phyloP scores from a whole-genome alignment of 805 yeast species.

The Candida odintsovae region DNA sequence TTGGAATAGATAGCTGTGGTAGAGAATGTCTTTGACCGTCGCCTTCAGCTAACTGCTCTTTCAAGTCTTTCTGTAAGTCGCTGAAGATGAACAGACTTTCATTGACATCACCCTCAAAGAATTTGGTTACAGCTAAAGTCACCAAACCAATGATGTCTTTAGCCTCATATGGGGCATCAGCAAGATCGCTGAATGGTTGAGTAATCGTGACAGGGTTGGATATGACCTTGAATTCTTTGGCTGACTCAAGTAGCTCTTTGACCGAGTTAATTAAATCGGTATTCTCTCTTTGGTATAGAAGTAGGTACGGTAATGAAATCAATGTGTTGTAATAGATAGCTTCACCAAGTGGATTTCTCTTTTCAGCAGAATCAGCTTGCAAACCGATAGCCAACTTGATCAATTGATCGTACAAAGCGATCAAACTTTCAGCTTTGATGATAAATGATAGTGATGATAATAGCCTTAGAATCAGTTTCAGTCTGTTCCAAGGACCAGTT shows the following conservation, averaged over 20 bases:
- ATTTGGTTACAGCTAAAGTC: slow-evolving; percentile 37
- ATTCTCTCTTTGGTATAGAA: slow-evolving; percentile 35
- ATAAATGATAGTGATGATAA: slow-evolving; percentile 62
- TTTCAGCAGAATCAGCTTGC: slow-evolving; percentile 32
- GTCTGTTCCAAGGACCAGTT: slow-evolving; percentile 59
- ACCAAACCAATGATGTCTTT: slow-evolving; percentile 43
- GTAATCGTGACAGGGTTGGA: slow-evolving; percentile 19
- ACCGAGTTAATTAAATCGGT: slow-evolving; percentile 33
- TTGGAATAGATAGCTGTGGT: slow-evolving; percentile 29
- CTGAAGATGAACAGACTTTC: slow-evolving; percentile 26
- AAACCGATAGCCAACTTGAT: slow-evolving; percentile 51
- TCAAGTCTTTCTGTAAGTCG: slow-evolving; percentile 25
- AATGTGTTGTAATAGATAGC: slow-evolving; percentile 58
- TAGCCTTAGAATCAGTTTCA: slow-evolving; percentile 68
- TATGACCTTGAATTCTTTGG: slow-evolving; percentile 33
- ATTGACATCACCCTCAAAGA: slow-evolving; percentile 20
- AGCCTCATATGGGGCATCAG: slow-evolving; percentile 44
- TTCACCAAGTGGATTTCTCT: slow-evolving; percentile 59
- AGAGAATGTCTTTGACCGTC: slow-evolving; percentile 15
- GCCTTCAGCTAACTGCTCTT: slow-evolving; percentile 8
- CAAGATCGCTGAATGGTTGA: slow-evolving; percentile 20
- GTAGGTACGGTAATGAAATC: slow-evolving; percentile 59
- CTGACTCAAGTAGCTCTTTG: slow-evolving; percentile 34
- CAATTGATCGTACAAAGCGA: slow-evolving; percentile 47
- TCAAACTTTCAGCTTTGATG: slow-evolving; percentile 42